Percentiles rank a stretch among this genome's conserved stretches.
phyloP scores from a whole-genome alignment of 2,329 filamentous ascomycete species.

The Clonostachys chloroleuca region DNA sequence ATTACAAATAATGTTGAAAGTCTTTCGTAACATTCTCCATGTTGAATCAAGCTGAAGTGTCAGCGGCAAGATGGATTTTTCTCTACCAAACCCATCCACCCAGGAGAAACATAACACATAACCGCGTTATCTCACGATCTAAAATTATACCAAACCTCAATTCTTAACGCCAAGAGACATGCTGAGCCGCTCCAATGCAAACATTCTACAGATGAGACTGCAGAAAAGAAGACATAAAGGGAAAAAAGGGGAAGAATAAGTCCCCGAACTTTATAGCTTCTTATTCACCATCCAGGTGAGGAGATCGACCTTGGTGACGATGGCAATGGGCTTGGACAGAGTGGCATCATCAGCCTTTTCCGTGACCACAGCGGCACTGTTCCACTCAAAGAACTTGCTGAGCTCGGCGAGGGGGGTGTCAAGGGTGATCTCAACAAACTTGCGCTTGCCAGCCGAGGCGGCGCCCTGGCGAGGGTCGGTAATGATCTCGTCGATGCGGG shows the following conservation, averaged over 20 bases:
- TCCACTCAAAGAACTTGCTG: conserved; percentile 96
- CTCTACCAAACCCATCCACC: too few relatives aligned
- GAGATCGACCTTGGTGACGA: conserved; percentile 96
- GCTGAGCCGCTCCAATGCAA: too few relatives aligned
- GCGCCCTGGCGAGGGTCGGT: conserved; percentile 74
- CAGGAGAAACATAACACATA: too few relatives aligned
- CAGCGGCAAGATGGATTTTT: too few relatives aligned
- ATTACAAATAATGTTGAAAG: too few relatives aligned
- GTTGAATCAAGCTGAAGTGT: too few relatives aligned
- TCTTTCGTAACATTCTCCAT: too few relatives aligned
- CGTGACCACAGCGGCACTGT: conserved; percentile 91
- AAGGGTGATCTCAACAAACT: conserved; percentile 91
- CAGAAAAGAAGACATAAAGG: neutral
- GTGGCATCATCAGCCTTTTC: conserved; percentile 59
- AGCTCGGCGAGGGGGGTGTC: conserved; percentile 81
- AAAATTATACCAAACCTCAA: too few relatives aligned
- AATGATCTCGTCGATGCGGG: conserved; percentile 79
- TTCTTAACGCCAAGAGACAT: too few relatives aligned
- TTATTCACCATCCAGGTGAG: conserved; percentile 85
- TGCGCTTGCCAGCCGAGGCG: conserved; percentile 41
- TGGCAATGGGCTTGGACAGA: conserved; percentile 72
- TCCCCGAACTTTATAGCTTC: conserved; percentile 17
- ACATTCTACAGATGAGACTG: too few relatives aligned
- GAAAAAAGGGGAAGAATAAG: neutral
- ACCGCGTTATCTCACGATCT: too few relatives aligned